Evolutionary conservation across 768 basidiomycete species (phyloP).

Genomic region (Lentinula detonsa): DNA sequence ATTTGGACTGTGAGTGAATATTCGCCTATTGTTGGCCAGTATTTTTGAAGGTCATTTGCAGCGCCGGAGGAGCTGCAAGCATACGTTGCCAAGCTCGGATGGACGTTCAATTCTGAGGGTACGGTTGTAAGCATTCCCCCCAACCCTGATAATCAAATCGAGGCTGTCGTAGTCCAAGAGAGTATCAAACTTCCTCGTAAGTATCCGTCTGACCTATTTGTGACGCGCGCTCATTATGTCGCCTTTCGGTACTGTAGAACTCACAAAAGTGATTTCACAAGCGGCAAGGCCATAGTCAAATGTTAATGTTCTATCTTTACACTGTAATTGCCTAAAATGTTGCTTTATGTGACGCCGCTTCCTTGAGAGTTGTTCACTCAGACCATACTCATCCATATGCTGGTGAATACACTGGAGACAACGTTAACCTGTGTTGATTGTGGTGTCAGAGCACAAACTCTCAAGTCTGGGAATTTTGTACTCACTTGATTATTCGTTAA

Average conservation of each 20-base stretch:
- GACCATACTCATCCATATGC: neutral
- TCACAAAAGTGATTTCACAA: slow-evolving; percentile 72
- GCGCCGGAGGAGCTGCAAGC: slow-evolving; percentile 43
- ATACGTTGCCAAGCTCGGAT: slow-evolving; percentile 62
- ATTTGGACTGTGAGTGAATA: slow-evolving; percentile 47
- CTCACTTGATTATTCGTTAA: slow-evolving; percentile 81
- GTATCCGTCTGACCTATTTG: slow-evolving; percentile 21
- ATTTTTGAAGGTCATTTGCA: slow-evolving; percentile 23
- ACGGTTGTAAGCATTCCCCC: slow-evolving; percentile 65
- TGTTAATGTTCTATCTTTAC: slow-evolving; percentile 3
- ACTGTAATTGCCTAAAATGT: slow-evolving; percentile 5
- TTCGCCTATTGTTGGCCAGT: neutral
- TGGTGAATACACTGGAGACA: slow-evolving; percentile 30
- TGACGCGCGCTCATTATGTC: neutral
- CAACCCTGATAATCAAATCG: slow-evolving; percentile 86
- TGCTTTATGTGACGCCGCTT: neutral
- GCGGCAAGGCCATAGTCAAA: slow-evolving; percentile 47
- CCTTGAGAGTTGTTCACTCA: neutral
- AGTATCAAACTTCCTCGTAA: slow-evolving; percentile 74
- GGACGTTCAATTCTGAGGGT: slow-evolving; percentile 49
- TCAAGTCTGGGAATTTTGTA: slow-evolving; percentile 8
- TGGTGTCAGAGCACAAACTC: slow-evolving; percentile 5
- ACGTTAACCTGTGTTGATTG: slow-evolving; percentile 29
- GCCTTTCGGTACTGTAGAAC: slow-evolving; percentile 36
- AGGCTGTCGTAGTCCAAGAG: slow-evolving; percentile 81